Evolutionary conservation across 2,329 filamentous ascomycete genomes (phyloP).

Genomic region (Talaromyces sp.): DNA sequence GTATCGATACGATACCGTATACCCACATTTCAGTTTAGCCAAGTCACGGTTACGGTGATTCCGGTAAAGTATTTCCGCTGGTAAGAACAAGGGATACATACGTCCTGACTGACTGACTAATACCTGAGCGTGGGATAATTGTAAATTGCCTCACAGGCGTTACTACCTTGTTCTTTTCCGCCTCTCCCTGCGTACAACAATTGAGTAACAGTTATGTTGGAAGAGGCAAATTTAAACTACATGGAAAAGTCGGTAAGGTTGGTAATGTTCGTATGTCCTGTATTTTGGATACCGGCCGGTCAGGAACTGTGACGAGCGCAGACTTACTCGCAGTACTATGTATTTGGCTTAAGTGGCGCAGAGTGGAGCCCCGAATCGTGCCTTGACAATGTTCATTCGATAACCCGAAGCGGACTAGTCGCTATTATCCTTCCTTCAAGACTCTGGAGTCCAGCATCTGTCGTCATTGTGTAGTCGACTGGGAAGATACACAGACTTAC

Average conservation of each 20-base stretch:
- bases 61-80: not conserved
- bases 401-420: not conserved
- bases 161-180: not conserved
- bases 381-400: not conserved
- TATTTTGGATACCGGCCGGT: not conserved
- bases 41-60: not conserved
- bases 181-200: not conserved
- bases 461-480: not conserved
- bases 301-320: not conserved
- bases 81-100: not conserved
- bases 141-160: not conserved
- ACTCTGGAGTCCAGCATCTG: not conserved
- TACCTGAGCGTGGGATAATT: not conserved
- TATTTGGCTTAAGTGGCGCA: not conserved
- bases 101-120: not conserved
- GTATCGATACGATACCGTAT: conserved; percentile 3
- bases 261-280: not conserved
- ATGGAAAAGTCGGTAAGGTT: not conserved
- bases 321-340: not conserved
- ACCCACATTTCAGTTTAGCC: conserved; percentile 1
- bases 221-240: conserved; percentile 1
- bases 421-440: not conserved
- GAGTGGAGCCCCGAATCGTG: not conserved
- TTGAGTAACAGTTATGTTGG: not conserved
- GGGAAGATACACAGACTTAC: not conserved